Percentiles rank a stretch among this genome's conserved stretches.
These are phyloP conservation scores for Draba incana DNA, from an alignment of 345 rosid species.

Conservation along the genomic window DNA sequence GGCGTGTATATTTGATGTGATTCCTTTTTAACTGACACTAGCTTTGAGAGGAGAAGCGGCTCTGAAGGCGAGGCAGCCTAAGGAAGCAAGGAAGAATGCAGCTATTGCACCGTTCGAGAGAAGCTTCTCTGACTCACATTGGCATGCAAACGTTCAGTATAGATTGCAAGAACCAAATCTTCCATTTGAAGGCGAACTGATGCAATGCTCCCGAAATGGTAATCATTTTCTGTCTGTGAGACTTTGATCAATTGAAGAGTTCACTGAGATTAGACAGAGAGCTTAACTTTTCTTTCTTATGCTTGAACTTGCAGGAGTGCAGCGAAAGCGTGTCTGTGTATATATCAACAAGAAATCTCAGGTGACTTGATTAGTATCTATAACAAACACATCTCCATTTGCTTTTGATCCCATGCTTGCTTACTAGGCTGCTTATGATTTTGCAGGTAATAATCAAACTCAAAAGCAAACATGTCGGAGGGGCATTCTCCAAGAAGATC, in stretches of 20 bases:
- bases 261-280: slow-evolving; percentile 23
- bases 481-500: slow-evolving; percentile 45
- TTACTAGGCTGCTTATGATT: slow-evolving; percentile 28
- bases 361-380: slow-evolving; percentile 31
- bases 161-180: slow-evolving; percentile 34
- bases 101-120: slow-evolving; percentile 78
- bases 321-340: slow-evolving; percentile 40
- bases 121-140: slow-evolving; percentile 54
- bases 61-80: slow-evolving; percentile 72
- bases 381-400: slow-evolving; percentile 16
- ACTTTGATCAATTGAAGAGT: background rate
- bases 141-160: slow-evolving; percentile 46
- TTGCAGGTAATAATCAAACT: slow-evolving; percentile 46
- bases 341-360: slow-evolving; percentile 45
- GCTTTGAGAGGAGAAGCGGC: slow-evolving; percentile 98
- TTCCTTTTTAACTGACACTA: slow-evolving; percentile 32
- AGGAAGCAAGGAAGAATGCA: slow-evolving; percentile 85
- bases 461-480: slow-evolving; percentile 48
- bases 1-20: slow-evolving; percentile 15
- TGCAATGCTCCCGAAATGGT: slow-evolving; percentile 45
- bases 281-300: slow-evolving; percentile 23
- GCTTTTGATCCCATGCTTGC: slow-evolving; percentile 29
- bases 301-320: slow-evolving; percentile 36
- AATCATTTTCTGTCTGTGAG: slow-evolving; percentile 23
- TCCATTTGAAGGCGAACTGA: slow-evolving; percentile 42